phyloP scores from a whole-genome alignment of 257 asterid species.

The Avicennia marina region DNA sequence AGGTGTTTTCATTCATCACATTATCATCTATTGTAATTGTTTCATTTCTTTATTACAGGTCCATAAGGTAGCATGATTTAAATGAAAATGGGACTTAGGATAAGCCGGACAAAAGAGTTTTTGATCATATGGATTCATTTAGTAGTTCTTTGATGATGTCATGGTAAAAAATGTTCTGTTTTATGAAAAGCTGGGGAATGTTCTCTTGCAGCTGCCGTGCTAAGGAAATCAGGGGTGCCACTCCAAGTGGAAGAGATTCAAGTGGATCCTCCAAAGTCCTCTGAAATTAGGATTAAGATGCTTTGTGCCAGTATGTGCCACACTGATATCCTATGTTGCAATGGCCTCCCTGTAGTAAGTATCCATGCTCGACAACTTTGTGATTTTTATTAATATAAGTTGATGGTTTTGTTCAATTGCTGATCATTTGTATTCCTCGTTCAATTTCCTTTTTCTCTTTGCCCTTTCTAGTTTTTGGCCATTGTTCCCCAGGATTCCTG shows the following conservation, averaged over 20 bases:
- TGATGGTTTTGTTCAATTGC: not conserved
- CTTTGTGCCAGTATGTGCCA: constrained; percentile 62
- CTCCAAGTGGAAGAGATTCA: constrained; percentile 40
- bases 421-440: no score
- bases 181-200: not conserved
- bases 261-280: constrained; percentile 51
- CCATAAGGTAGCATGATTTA: no score
- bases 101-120: not conserved
- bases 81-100: not conserved
- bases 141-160: no score
- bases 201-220: constrained; percentile 43
- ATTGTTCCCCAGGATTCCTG: constrained; percentile 70
- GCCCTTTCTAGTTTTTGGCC: constrained; percentile 31
- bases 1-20: not conserved
- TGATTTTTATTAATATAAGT: not conserved
- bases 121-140: no score
- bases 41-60: no score
- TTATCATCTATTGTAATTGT: no score
- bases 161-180: no score
- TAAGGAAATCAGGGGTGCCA: constrained; percentile 40
- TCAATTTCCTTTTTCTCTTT: not conserved
- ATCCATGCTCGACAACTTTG: not conserved
- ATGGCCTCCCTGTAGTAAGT: constrained; percentile 44
- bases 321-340: constrained; percentile 40
- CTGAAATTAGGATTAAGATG: constrained; percentile 63